These are phyloP conservation scores for Aspergillus costaricaensis DNA, from an alignment of 2,329 filamentous ascomycete species.

Conservation along the genomic window DNA sequence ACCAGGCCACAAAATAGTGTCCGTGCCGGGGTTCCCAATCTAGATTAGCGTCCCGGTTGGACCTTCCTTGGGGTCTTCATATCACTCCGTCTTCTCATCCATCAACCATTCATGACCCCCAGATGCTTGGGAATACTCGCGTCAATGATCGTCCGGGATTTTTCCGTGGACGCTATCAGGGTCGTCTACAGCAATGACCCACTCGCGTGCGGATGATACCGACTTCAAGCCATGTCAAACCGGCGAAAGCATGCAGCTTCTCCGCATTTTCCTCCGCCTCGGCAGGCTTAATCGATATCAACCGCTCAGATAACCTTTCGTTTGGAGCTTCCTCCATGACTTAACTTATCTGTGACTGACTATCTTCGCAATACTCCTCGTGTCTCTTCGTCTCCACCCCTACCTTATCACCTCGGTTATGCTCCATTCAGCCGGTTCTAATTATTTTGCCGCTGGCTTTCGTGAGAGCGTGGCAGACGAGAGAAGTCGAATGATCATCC, in stretches of 20 bases:
- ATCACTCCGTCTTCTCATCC: neutral
- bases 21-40: neutral
- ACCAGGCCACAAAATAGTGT: neutral
- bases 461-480: neutral
- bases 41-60: conserved; percentile 14
- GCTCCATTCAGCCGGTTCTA: neutral
- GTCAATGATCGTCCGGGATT: neutral
- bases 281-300: neutral
- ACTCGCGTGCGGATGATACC: conserved; percentile 1
- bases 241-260: conserved; percentile 2
- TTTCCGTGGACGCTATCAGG: neutral
- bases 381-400: neutral
- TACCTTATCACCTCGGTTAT: conserved; percentile 1
- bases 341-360: conserved; percentile 3
- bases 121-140: neutral
- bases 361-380: conserved; percentile 5
- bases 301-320: conserved; percentile 13
- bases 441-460: neutral
- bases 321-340: conserved; percentile 23
- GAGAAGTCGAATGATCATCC: neutral
- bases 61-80: conserved; percentile 12
- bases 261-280: conserved; percentile 13
- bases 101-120: neutral
- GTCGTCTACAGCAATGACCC: neutral
- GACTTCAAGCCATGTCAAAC: neutral